These are phyloP conservation scores for Rhododendron mucronatum DNA, from an alignment of 148 eudicot species.

Conservation along the genomic window DNA sequence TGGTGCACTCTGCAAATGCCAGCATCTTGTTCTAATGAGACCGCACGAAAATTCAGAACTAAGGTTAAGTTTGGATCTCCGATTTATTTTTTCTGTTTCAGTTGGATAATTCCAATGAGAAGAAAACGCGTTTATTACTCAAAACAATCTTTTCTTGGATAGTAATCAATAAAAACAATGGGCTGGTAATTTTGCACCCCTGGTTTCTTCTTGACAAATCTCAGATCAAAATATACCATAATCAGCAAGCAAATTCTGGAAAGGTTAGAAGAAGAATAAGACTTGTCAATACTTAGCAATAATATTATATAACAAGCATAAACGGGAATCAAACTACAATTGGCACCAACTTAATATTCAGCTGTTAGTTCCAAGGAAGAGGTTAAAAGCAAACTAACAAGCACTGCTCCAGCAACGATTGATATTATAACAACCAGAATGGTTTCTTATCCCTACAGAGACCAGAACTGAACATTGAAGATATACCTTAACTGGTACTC, in stretches of 20 bases:
- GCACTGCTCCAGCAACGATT: neutral
- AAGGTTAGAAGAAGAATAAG: neutral
- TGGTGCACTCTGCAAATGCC: slow-evolving; percentile 73
- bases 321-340: neutral
- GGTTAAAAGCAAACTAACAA: neutral
- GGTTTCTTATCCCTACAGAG: neutral
- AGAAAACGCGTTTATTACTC: neutral
- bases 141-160: neutral
- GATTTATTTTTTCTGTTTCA: neutral
- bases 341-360: neutral
- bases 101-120: neutral
- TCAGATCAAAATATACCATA: neutral
- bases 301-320: neutral
- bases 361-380: neutral
- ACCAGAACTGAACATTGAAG: neutral
- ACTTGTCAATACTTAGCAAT: neutral
- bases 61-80: neutral
- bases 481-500: neutral
- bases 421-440: neutral
- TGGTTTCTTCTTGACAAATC: neutral
- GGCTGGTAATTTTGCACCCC: neutral
- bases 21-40: neutral
- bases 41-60: neutral
- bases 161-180: neutral
- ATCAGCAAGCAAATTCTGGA: neutral